Base-by-base conservation (phyloP, 2,329 filamentous ascomycete species). In the Zalaria sp. region DNA sequence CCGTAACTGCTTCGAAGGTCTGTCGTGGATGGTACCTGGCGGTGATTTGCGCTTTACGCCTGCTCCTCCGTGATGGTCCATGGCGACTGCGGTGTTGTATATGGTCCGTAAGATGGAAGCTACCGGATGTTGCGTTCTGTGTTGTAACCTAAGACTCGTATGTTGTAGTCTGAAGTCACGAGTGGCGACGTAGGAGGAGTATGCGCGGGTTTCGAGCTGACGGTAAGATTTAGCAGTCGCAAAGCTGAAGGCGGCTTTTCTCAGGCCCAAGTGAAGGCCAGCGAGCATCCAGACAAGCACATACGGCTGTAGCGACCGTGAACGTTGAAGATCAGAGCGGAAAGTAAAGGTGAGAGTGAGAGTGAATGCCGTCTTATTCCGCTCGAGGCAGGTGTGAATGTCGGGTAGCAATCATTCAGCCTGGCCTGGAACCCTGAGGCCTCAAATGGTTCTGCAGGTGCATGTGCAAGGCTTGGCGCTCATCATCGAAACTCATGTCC, bases 1-100 rank as follows among this genome's bases (percentile, higher is more conserved):
- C 36, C 57, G 53, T 35, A 52, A 46, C 46, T 60, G 57, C 43
- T 61, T 61, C 40, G 51, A 43, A 26, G 58, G 58, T 38, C 58
- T 56, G 34, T 56, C 54, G 29, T 51, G 42, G 38, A 49, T 46
- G 38, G 50, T 47, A 27, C 54, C 51, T 6, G 57, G 56, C 37
- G 57, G 55, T 45, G 57, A 52, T 49, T 61, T 61, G 48, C 58
- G 57, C 50, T 61, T 47, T 8, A 34, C 40, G 35, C 43, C 41
- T 38, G 29, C 25, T 29, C 44, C 44, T 27, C 43, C 44, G 37
- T 44, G 44, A 9, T 39, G 35, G 25, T 44, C 44, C 44, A 44
- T 46, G 27, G 11, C 39, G 9, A 34, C 4, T 5, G 25, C 34
- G 11, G 40, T 8, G 8, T 25, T 32, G 11, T 8, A 32, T 32